Evolutionary conservation across 306 rosid genomes (phyloP), one percentile per base, ranked within the genome.

Genomic region (Rubus idaeus): DNA sequence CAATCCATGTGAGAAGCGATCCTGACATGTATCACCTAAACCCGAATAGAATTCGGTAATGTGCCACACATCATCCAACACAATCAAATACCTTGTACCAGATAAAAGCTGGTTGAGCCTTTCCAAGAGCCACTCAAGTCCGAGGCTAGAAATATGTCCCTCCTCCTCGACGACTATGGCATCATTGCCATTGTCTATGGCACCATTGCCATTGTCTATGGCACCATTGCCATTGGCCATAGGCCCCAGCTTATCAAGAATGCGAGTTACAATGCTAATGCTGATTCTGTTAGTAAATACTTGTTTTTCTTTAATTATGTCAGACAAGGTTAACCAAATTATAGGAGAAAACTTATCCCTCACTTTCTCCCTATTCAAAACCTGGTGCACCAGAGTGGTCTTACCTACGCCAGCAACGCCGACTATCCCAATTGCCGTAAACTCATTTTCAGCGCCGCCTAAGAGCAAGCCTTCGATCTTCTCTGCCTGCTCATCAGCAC

Each of bases 351-450:
- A 73, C 42, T 17, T 2, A 0, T 18, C 6, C 3, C 1, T 1
- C 11, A 66, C 61, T 0, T 18, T 44, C 41, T 18, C 17, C 20
- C 12, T 42, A 6, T 5, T 26, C 49, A 79, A 52, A 35, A 73
- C 50, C 68, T 63, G 55, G 0, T 8, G 47, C 17, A 73, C 58
- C 5, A 79, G 68, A 1, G 68, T 44, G 0, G 78, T 68, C 56
- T 80, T 80, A 21, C 83, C 73, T 3, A 51, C 21, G 17, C 80
- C 72, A 10, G 76, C 65, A 41, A 68, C 68, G 3, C 83, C 83
- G 14, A 40, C n/a, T 57, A 80, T 20, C 66, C 83, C 83, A 5
- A 75, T 50, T 16, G 64, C 37, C 20, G 45, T 58, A 23, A 23
- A 23, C 26, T 1, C 26, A 23, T 23, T 23, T 23, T 23, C 26